phyloP scores from a whole-genome alignment of 2,329 filamentous ascomycete genomes.

The Exophiala sideris region DNA sequence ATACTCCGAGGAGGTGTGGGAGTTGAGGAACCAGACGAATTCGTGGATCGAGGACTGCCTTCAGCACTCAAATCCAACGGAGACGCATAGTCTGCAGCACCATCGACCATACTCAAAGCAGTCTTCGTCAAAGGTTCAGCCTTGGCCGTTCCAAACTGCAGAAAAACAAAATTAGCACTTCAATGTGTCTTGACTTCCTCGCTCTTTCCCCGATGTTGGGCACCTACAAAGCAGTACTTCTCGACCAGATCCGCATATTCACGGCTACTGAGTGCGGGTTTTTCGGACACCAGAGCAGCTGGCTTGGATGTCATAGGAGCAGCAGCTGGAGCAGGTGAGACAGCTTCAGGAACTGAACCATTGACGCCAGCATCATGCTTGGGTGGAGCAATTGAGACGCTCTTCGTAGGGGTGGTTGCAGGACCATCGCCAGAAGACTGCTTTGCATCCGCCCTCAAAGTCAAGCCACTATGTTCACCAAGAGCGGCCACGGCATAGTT shows the following conservation, averaged over 20 bases:
- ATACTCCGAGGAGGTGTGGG: slow-evolving; percentile 21
- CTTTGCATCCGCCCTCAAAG: slow-evolving; percentile 23
- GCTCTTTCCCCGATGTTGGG: slow-evolving; percentile 35
- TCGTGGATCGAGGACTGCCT: slow-evolving; percentile 25
- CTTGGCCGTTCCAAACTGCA: slow-evolving; percentile 51
- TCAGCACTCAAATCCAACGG: slow-evolving; percentile 26
- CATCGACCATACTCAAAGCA: slow-evolving; percentile 34
- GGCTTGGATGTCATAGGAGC: slow-evolving; percentile 45
- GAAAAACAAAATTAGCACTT: slow-evolving; percentile 29
- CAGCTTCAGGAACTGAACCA: slow-evolving; percentile 9
- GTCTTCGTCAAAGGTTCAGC: slow-evolving; percentile 30
- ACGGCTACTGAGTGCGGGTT: slow-evolving; percentile 68
- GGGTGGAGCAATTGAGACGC: slow-evolving; percentile 13
- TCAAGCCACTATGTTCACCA: slow-evolving; percentile 29
- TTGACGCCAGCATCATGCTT: slow-evolving; percentile 23
- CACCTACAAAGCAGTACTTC: slow-evolving; percentile 99
- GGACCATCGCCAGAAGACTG: slow-evolving; percentile 29
- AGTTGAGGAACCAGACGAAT: slow-evolving; percentile 30
- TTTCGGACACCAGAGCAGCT: slow-evolving; percentile 57
- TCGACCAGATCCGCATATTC: slow-evolving; percentile 94
- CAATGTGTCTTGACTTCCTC: slow-evolving; percentile 27
- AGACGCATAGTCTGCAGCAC: slow-evolving; percentile 35
- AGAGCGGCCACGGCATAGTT: slow-evolving; percentile 43
- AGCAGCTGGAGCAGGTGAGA: slow-evolving; percentile 16
- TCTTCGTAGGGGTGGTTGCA: slow-evolving; percentile 20